Base-by-base conservation (phyloP, 495 filamentous ascomycete genomes). In the Pyrenopolyporus hunteri region DNA sequence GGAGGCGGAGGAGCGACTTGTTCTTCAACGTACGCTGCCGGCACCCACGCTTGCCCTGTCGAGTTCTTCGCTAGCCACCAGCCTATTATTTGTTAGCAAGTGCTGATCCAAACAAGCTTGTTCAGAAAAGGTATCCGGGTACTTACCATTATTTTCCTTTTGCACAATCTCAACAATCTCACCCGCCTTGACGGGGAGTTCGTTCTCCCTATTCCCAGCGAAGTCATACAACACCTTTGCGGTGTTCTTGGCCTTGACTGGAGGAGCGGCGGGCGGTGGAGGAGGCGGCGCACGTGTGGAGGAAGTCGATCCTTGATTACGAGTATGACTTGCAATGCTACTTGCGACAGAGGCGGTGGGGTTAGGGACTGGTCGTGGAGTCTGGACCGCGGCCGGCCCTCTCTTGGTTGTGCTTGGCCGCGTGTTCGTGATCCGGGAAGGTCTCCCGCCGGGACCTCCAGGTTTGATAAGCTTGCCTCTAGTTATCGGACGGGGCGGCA, bases 221-320 rank as follows among this genome's bases (percentile, higher is more conserved):
- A 97, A 99, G 63, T 95, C 91, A 65, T 98, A 99, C 29, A 96
- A 70, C 5, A 89, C 95, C 77, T 87, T 89, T 6, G 93, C 89
- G 67, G 91, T 93, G 54, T 84, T 85, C 45, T 84, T 84, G 13
- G 85, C 78, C 26, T 84, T 82, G n/a, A 83, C 80, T 35, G 88
- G 79, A 4, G 89, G 78, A 5, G 89, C 85, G 9, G 91, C 81
- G 13, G 40, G 40, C 3, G 92, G 87, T 6, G 86, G 86, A 2
- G 87, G 87, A 6, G 85, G 85, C 6, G 85, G 82, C 46, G 83
- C 82, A 44, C 79, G 73, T 4, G 77, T 42, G 31, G 72, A 74
- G 2, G 63, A 63, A 2, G 79, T 74, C 22, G 73, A 78, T 35
- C 67, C 72, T 56, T 75, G 70, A 40, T 77, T 74, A 23, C 78